Base-by-base conservation (phyloP, 139 green algal genomes). In the Auxenochlorella protothecoides region DNA sequence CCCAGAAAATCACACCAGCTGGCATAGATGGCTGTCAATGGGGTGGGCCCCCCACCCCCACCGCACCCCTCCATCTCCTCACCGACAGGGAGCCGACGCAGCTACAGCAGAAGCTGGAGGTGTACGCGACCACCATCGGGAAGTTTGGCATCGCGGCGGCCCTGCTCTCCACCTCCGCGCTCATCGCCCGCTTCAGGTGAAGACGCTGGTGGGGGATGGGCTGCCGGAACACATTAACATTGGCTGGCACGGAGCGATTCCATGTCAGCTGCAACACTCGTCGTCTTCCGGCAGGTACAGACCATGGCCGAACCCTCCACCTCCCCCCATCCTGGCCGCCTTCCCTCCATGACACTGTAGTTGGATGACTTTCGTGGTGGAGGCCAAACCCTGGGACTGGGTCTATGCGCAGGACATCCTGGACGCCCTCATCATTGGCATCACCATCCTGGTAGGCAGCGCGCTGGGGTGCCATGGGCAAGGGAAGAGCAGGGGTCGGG, bases 61-160 rank as follows among this genome's bases (percentile, higher is more conserved):
- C 27, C 27, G 27, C 27, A 0, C 27, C 27, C 27, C 27, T 44
- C 27, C 27, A 44, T 44, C 27, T 1, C 27, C 27, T 44, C 27
- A 44, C 10, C 84, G 98, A 71, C 94, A 99, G 27, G 27, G 27
- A 44, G 27, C 27, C 27, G 27, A 44, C 27, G 27, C 27, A 44
- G 27, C 27, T 44, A 44, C 27, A 44, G 83, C 86, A 93, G 71
- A 89, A 96, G 73, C 87, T 98, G 7, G 85, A 80, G 10, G 85
- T 86, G 65, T 81, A 97, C 57, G 95, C 95, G 0, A 84, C 80
- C n/a, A 82, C 86, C 67, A 94, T 99, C 62, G 94, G 94, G 74
- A 98, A 98, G 75, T 72, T 97, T 13, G 95, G 94, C 59, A 85
- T 97, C 16, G 74, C 69, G 14, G 93, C 97, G 4, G 95, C 88